Base-by-base conservation (phyloP, 2,329 filamentous ascomycete species). In the Dryadomyces quercus-mongolicae region DNA sequence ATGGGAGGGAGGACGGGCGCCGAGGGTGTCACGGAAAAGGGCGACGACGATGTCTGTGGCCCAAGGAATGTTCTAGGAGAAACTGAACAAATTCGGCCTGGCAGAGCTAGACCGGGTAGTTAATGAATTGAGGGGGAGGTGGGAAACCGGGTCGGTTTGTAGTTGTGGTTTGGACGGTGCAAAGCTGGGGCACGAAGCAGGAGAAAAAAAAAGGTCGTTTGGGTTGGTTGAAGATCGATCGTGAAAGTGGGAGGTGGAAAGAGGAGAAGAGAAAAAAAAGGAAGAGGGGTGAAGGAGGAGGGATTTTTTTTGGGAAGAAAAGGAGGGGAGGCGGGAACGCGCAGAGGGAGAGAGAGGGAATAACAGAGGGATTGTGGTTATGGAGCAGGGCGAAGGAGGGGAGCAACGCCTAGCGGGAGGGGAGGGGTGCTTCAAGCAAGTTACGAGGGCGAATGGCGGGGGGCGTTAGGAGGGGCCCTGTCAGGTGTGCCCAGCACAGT, bases 261-360 rank as follows among this genome's bases (percentile, higher is more conserved):
- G 63, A 58, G 61, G 59, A 55, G 52, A 47, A 46, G 42, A 51
- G 22, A 38, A 48, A 53, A 52, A 47, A 63, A 60, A 58, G 57
- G 59, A 62, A 63, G 60, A 60, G 58, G 59, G 57, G 53, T 57
- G 55, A 58, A 56, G 59, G 60, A 58, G 56, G 48, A 54, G 51
- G 47, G 46, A 36, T 55, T 52, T 58, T 62, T 60, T 60, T 56
- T 53, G 45, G 45, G 47, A 58, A 57, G 56, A 59, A 57, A 57
- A 58, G 56, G 44, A 54, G 57, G 55, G 56, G 56, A 59, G 54
- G 55, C 52, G 54, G 51, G 54, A 53, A 51, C 49, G 52, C 47
- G 49, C 20, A 47, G 45, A 52, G 54, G 52, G 53, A 49, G 53
- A 54, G 52, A 53, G 52, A 54, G 58, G 54, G 56, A 57, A 58